Conservation (phyloP, 108 stramenopile genomes). For the Poteriospumella lacustris region DNA sequence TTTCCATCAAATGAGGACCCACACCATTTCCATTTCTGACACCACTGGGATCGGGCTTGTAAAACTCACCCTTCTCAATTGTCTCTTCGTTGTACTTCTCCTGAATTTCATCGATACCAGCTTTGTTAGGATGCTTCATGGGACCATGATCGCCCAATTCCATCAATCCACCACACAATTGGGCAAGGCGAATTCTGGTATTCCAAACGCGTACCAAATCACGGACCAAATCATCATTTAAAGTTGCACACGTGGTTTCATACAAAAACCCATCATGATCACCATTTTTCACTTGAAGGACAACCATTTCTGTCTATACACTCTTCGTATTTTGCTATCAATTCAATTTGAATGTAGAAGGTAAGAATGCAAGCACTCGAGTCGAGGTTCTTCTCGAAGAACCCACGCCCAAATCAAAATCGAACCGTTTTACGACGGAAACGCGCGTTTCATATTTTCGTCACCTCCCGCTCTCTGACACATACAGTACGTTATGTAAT, state of each 20-base stretch:
- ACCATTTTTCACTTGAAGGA: conserved; percentile 57
- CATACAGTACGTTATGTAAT: too few relatives aligned
- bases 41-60: conserved; percentile 60
- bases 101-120: conserved; percentile 57
- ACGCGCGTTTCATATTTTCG: too few relatives aligned
- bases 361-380: too few relatives aligned
- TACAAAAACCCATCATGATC: conserved; percentile 64
- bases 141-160: conserved; percentile 62
- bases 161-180: conserved; percentile 55
- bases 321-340: too few relatives aligned
- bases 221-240: conserved; percentile 65
- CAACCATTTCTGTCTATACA: conserved; percentile 67
- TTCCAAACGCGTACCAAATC: conserved; percentile 65
- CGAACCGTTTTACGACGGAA: too few relatives aligned
- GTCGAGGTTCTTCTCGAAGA: too few relatives aligned
- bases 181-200: conserved; percentile 48
- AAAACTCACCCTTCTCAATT: conserved; percentile 52
- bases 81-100: conserved; percentile 44
- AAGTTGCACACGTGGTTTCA: conserved; percentile 60
- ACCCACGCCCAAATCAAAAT: too few relatives aligned
- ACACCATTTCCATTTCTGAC: conserved; percentile 62
- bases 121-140: conserved; percentile 50
- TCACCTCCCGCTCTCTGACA: too few relatives aligned
- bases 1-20: conserved; percentile 51
- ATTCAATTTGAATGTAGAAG: too few relatives aligned